phyloP scores from a whole-genome alignment of 495 filamentous ascomycete genomes.

The Penicillium cataractarum region DNA sequence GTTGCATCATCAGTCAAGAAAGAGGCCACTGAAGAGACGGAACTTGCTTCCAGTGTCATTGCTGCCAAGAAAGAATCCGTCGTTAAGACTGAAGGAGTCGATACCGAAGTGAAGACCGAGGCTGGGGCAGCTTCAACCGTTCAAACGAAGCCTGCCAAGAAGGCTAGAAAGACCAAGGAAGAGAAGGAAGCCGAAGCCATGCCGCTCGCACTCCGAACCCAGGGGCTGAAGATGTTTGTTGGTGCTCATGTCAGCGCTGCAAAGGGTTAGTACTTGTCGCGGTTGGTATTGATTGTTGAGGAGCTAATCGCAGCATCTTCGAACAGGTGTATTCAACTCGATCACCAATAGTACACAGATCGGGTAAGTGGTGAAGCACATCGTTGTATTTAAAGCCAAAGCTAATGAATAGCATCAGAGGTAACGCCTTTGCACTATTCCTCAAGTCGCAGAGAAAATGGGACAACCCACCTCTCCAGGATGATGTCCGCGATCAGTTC shows the following conservation, averaged over 20 bases:
- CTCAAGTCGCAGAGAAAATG: conserved; percentile 96
- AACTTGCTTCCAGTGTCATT: not conserved
- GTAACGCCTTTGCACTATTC: conserved; percentile 92
- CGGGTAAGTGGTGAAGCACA: conserved; percentile 45
- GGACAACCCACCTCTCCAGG: conserved; percentile 76
- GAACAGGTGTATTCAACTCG: conserved; percentile 81
- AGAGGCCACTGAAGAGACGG: conserved; percentile 16
- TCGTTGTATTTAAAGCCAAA: not conserved
- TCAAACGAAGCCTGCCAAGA: conserved; percentile 19
- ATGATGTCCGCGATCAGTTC: conserved; percentile 70
- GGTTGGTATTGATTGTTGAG: conserved; percentile 2
- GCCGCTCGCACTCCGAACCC: conserved; percentile 70
- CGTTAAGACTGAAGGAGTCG: not conserved
- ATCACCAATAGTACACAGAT: conserved; percentile 79
- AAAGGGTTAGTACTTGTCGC: conserved; percentile 59
- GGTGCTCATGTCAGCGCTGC: conserved; percentile 91
- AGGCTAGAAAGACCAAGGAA: conserved; percentile 43
- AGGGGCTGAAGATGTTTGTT: conserved; percentile 76
- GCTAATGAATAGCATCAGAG: conserved; percentile 49
- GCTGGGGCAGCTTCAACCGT: not conserved
- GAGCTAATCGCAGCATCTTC: not conserved
- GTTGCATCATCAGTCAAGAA: conserved; percentile 24
- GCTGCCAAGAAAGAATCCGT: not conserved
- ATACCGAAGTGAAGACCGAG: conserved; percentile 2
- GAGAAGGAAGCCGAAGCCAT: conserved; percentile 53